phyloP scores from a whole-genome alignment of 129 eudicot species.

The Pittosporum tobira region DNA sequence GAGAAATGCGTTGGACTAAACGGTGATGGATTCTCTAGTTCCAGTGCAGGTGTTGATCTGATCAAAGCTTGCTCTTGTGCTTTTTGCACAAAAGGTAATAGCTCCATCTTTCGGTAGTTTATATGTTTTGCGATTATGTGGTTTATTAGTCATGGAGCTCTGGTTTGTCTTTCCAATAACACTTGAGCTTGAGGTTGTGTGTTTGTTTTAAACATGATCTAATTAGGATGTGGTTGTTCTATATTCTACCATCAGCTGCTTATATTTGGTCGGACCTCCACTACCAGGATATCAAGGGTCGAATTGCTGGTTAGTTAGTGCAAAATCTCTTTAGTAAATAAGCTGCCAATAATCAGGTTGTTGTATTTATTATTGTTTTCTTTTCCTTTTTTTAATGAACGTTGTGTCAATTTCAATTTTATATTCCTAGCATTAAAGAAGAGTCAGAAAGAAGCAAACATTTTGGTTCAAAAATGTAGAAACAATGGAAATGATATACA shows the following conservation, averaged over 20 bases:
- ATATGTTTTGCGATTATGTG: background rate
- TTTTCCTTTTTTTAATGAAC: too few species aligned
- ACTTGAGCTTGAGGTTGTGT: background rate
- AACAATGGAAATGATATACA: too few species aligned
- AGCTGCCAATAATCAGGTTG: background rate
- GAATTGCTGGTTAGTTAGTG: conserved; percentile 65
- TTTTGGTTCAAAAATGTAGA: conserved; percentile 45
- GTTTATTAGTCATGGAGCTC: background rate
- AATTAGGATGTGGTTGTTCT: conserved; percentile 16
- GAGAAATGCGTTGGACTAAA: conserved; percentile 40
- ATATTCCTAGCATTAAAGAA: conserved; percentile 44
- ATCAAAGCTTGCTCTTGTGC: conserved; percentile 75
- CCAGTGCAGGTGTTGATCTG: conserved; percentile 26
- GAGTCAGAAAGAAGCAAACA: conserved; percentile 82
- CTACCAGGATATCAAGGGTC: conserved; percentile 82
- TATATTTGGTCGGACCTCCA: conserved; percentile 88
- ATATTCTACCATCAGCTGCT: conserved; percentile 50
- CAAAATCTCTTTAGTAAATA: conserved; percentile 2
- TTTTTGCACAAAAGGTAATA: conserved; percentile 77
- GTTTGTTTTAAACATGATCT: conserved; percentile 15
- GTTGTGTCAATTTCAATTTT: background rate
- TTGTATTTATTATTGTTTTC: background rate
- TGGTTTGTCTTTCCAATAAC: background rate
- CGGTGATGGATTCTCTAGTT: conserved; percentile 34
- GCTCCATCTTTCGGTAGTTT: background rate